Evolutionary conservation across 208 protist genomes (phyloP).

Genomic region (Trichomonas gallinae): DNA sequence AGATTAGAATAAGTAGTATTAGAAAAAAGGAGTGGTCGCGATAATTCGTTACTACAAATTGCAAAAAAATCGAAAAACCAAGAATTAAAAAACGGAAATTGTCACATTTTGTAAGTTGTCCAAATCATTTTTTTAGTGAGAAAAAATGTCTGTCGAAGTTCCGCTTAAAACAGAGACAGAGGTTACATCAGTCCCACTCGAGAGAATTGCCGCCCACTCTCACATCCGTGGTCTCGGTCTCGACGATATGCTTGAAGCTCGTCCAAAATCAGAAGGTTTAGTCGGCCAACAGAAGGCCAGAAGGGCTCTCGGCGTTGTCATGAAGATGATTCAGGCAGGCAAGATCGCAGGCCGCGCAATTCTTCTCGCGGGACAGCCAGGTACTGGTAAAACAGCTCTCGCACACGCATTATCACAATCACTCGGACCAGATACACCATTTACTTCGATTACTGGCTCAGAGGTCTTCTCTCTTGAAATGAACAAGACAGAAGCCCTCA

Average conservation of each 20-base stretch:
- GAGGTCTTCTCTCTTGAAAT: conserved; percentile 99
- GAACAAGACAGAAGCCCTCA: conserved; percentile 99
- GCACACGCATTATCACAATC: conserved; percentile 79
- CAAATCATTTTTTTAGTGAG: not conserved
- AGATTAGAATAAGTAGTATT: too few species aligned
- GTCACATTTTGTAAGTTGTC: not conserved
- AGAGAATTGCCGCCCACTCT: conserved; percentile 73
- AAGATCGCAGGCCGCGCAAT: conserved; percentile 97
- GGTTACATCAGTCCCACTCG: not conserved
- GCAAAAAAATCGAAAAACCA: too few species aligned
- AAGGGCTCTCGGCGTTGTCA: conserved; percentile 57
- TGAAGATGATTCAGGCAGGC: conserved; percentile 90
- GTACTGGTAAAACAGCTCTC: conserved; percentile 94
- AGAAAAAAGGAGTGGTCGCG: not conserved
- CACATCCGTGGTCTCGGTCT: conserved; percentile 98
- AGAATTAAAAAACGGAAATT: not conserved
- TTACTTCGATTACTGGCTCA: conserved; percentile 93
- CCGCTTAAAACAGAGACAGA: conserved; percentile 11
- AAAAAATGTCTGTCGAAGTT: not conserved
- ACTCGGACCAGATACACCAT: conserved; percentile 88
- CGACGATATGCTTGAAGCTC: conserved; percentile 82
- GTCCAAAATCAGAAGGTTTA: conserved; percentile 69
- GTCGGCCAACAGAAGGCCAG: conserved; percentile 87
- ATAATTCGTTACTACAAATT: not conserved
- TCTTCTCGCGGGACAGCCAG: conserved; percentile 90